Evolutionary conservation across 345 rosid species (phyloP).

Genomic region (Boechera stricta): DNA sequence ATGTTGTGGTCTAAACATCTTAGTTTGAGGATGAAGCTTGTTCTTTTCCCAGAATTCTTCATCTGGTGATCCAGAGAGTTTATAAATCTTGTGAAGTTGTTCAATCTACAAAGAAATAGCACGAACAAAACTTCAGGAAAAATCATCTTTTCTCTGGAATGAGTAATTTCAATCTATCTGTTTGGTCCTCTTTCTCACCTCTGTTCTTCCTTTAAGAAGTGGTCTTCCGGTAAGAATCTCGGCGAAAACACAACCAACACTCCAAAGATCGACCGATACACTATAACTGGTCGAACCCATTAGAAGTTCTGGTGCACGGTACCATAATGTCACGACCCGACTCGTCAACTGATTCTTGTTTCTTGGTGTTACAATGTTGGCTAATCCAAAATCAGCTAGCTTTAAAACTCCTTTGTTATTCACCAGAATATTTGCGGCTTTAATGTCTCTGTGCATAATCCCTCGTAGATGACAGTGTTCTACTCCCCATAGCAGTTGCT

Average conservation of each 20-base stretch:
- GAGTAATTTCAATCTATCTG: background rate
- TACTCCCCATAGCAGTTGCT: constrained; percentile 66
- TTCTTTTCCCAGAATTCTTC: constrained; percentile 70
- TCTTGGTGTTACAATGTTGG: constrained; percentile 60
- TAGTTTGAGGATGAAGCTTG: constrained; percentile 61
- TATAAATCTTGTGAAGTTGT: constrained; percentile 78
- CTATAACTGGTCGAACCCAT: constrained; percentile 81
- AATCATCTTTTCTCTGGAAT: background rate
- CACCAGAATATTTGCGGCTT: constrained; percentile 73
- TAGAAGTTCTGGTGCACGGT: constrained; percentile 84
- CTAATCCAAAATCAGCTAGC: constrained; percentile 81
- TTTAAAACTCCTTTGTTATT: constrained; percentile 73
- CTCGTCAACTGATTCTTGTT: constrained; percentile 70
- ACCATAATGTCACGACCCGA: constrained; percentile 84
- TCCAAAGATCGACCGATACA: constrained; percentile 79
- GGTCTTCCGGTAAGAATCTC: constrained; percentile 71
- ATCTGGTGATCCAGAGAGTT: constrained; percentile 77
- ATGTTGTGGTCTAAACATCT: constrained; percentile 72
- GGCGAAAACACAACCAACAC: constrained; percentile 79
- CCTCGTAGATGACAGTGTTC: constrained; percentile 82
- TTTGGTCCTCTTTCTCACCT: constrained; percentile 31
- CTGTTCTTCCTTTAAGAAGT: constrained; percentile 80
- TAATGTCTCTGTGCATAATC: constrained; percentile 77
- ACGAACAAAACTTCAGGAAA: background rate
- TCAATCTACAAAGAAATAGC: constrained; percentile 57